Percentiles rank a stretch among this genome's conserved stretches.
phyloP scores from a whole-genome alignment of 495 filamentous ascomycete species.

The Aspergillus nanangensis region DNA sequence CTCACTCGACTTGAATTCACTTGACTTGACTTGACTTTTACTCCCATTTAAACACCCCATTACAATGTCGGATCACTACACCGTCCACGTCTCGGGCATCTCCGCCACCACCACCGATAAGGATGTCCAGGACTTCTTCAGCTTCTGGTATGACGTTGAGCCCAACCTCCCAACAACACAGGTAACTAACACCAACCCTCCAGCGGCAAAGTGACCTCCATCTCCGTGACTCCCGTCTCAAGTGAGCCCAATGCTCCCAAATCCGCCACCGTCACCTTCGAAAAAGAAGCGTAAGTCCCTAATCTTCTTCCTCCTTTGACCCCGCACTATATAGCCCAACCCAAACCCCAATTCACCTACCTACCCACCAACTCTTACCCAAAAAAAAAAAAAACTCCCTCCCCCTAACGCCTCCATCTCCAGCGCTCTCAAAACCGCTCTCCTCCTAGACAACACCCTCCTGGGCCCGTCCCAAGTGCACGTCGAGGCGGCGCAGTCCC shows the following conservation, averaged over 20 bases:
- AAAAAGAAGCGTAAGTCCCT: slow-evolving; percentile 72
- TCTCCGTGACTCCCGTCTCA: slow-evolving; percentile 68
- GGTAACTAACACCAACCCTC: slow-evolving; percentile 14
- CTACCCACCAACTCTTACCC: neutral
- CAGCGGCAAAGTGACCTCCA: slow-evolving; percentile 84
- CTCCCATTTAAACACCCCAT: neutral
- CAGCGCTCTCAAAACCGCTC: slow-evolving; percentile 86
- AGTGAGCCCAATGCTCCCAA: slow-evolving; percentile 57
- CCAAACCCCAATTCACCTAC: neutral
- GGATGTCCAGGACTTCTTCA: slow-evolving; percentile 95
- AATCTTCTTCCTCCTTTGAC: slow-evolving; percentile 8
- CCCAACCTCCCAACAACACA: neutral
- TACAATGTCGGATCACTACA: slow-evolving; percentile 44
- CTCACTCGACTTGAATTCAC: neutral
- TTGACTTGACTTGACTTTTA: neutral
- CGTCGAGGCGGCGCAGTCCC: slow-evolving; percentile 63
- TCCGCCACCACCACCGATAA: slow-evolving; percentile 72
- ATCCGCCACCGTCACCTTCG: slow-evolving; percentile 87
- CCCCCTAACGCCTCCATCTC: neutral
- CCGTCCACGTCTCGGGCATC: slow-evolving; percentile 73
- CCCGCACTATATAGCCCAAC: slow-evolving; percentile 20
- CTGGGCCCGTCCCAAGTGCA: slow-evolving; percentile 76
- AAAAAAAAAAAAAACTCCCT: neutral
- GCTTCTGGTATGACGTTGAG: slow-evolving; percentile 81
- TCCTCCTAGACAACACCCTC: slow-evolving; percentile 93